These are phyloP conservation scores for Phialophora tarda DNA, from an alignment of 2,329 filamentous ascomycete species.

Conservation along the genomic window DNA sequence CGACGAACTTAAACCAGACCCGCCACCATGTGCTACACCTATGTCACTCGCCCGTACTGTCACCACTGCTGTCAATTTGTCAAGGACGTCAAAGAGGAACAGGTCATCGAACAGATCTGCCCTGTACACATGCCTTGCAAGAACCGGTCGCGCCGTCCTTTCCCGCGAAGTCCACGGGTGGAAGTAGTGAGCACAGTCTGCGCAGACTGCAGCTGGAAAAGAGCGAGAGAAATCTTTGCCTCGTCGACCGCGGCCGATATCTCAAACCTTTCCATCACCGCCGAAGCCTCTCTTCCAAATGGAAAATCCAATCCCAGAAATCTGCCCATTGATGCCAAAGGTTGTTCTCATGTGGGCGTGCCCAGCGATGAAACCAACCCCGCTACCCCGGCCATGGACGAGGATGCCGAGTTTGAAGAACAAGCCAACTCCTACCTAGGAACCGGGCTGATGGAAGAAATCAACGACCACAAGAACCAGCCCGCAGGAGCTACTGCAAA, in stretches of 20 bases:
- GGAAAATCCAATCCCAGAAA: neutral
- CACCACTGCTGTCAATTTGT: neutral
- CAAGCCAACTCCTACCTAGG: neutral
- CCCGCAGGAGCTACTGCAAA: neutral
- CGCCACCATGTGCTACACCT: neutral
- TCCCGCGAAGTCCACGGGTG: conserved; percentile 1
- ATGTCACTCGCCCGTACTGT: neutral
- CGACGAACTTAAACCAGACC: neutral
- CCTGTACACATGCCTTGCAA: neutral
- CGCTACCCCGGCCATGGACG: neutral
- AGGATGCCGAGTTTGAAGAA: neutral
- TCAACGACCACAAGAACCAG: neutral
- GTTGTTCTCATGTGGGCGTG: neutral
- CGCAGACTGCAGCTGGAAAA: conserved; percentile 2
- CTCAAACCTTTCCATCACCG: neutral
- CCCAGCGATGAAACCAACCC: neutral
- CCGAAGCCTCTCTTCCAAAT: neutral
- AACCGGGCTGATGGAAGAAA: neutral
- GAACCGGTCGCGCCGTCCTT: neutral
- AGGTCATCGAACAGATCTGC: neutral
- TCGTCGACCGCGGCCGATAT: neutral
- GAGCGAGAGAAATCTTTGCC: neutral
- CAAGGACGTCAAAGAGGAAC: neutral
- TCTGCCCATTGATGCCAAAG: neutral
- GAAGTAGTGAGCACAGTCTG: neutral